phyloP scores from a whole-genome alignment of 495 filamentous ascomycete genomes.

The Apodospora peruviana region DNA sequence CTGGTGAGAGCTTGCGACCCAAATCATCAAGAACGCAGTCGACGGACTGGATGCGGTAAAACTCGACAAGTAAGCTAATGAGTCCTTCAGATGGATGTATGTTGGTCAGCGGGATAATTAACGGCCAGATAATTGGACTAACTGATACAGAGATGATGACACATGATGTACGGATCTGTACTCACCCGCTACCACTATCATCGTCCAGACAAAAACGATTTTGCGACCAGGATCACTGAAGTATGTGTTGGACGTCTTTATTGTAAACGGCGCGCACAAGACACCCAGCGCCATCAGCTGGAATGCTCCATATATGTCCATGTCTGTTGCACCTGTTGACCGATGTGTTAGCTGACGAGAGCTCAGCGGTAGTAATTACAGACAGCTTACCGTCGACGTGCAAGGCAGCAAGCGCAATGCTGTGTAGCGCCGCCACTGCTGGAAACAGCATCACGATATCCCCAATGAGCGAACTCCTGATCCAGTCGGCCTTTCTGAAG shows the following conservation, averaged over 20 bases:
- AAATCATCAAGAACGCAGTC: constrained; percentile 32
- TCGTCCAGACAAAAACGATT: constrained; percentile 56
- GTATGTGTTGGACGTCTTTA: constrained; percentile 51
- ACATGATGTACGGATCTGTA: no score
- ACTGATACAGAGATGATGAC: no score
- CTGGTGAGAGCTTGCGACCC: background rate
- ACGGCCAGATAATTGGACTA: no score
- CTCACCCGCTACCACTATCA: constrained; percentile 49
- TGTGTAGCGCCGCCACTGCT: constrained; percentile 56
- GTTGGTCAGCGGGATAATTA: background rate
- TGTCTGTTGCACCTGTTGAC: constrained; percentile 49
- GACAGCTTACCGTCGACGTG: constrained; percentile 43
- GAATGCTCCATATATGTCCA: constrained; percentile 60
- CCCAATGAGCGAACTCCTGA: constrained; percentile 48
- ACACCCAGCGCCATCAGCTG: constrained; percentile 58
- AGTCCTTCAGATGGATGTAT: constrained; percentile 32
- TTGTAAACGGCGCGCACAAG: constrained; percentile 51
- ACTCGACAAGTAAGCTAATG: constrained; percentile 52
- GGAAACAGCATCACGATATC: constrained; percentile 55
- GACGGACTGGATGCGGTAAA: constrained; percentile 42
- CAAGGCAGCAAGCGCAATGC: constrained; percentile 48
- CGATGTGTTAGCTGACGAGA: background rate
- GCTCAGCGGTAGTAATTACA: background rate
- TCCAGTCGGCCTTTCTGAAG: constrained; percentile 51
- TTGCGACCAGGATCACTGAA: constrained; percentile 55